Evolutionary conservation across 805 yeast species (phyloP).

Genomic region (Lipomyces sp.): DNA sequence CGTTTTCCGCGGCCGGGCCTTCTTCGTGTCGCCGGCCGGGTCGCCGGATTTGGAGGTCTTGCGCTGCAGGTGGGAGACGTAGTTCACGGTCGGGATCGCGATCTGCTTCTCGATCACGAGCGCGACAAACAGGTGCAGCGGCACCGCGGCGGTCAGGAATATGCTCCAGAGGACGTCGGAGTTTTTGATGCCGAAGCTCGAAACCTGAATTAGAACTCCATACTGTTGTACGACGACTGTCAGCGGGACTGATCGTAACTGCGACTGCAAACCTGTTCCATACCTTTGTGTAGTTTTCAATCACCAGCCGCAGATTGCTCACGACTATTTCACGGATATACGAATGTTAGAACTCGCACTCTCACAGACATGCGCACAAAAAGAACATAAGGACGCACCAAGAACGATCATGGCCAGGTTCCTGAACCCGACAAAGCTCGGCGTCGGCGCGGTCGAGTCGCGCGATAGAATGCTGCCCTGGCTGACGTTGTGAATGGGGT

Average conservation of each 20-base stretch:
- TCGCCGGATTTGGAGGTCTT: background rate
- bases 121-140: constrained; percentile 41
- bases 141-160: constrained; percentile 34
- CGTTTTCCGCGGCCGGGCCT: background rate
- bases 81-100: constrained; percentile 29
- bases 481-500: constrained; percentile 21
- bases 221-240: too few species aligned
- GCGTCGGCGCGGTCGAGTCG: constrained; percentile 27
- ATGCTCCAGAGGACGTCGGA: constrained; percentile 35
- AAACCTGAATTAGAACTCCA: constrained; percentile 38
- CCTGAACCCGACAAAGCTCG: constrained; percentile 41
- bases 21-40: constrained; percentile 4
- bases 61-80: constrained; percentile 10
- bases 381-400: constrained; percentile 6
- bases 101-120: constrained; percentile 39
- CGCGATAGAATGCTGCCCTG: constrained; percentile 23
- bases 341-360: background rate
- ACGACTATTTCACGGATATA: too few species aligned
- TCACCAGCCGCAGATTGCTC: constrained; percentile 42
- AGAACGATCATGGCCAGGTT: constrained; percentile 43
- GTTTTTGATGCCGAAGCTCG: constrained; percentile 36
- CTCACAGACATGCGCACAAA: too few species aligned
- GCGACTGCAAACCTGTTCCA: too few species aligned
- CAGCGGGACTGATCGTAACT: too few species aligned
- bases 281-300: constrained; percentile 39